Evolutionary conservation across 192 early-diverging fungal species (phyloP).

Genomic region (Linnemannia schmuckeri): DNA sequence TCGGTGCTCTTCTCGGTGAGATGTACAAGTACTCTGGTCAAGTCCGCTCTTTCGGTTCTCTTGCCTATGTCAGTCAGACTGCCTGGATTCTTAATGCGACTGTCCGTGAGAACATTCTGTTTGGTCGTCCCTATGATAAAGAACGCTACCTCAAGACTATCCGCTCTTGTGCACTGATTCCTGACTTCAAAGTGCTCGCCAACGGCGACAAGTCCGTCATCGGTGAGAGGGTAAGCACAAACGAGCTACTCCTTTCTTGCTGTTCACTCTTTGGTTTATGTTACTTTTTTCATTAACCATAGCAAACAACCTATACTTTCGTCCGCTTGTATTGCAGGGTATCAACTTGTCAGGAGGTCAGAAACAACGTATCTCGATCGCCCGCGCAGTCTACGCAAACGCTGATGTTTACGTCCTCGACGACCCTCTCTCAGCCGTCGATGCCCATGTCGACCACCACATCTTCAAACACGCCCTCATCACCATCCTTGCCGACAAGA

Average conservation of each 20-base stretch:
- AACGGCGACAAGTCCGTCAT: slow-evolving; percentile 95
- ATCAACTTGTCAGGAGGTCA: slow-evolving; percentile 95
- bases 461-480: slow-evolving; percentile 51
- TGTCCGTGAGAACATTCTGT: slow-evolving; percentile 93
- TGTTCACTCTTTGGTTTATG: no score
- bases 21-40: slow-evolving; percentile 59
- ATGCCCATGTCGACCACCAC: slow-evolving; percentile 72
- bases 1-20: slow-evolving; percentile 63
- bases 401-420: slow-evolving; percentile 74
- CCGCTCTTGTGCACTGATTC: slow-evolving; percentile 83
- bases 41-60: slow-evolving; percentile 29
- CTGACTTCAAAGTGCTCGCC: slow-evolving; percentile 88
- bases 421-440: slow-evolving; percentile 72
- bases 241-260: no score
- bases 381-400: slow-evolving; percentile 87
- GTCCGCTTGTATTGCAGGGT: slow-evolving; percentile 57
- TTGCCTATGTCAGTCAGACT: slow-evolving; percentile 62
- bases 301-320: neutral
- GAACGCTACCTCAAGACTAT: slow-evolving; percentile 70
- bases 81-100: slow-evolving; percentile 97
- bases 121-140: slow-evolving; percentile 83
- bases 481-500: slow-evolving; percentile 74
- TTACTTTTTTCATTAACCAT: no score
- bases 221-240: slow-evolving; percentile 74
- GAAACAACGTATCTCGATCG: slow-evolving; percentile 76